Evolutionary conservation across 1,284 basidiomycete species (phyloP).

Genomic region (Trichosporon sp.): DNA sequence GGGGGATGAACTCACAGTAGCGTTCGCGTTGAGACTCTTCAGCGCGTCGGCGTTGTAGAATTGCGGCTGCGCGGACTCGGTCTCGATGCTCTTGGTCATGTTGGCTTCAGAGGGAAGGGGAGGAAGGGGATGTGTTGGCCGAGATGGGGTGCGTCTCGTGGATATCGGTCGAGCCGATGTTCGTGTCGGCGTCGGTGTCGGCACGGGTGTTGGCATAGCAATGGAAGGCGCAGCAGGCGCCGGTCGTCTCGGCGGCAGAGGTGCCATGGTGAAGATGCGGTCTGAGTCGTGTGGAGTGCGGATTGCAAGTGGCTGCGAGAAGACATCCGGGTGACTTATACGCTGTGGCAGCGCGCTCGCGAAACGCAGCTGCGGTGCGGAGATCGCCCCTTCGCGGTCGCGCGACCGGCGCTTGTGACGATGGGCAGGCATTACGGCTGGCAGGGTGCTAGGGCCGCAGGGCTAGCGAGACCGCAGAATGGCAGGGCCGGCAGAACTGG

Average conservation of each 20-base stretch:
- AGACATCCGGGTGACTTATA: neutral
- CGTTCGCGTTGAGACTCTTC: neutral
- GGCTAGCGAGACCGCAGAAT: neutral
- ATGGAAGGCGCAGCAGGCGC: neutral
- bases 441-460: too few relatives aligned
- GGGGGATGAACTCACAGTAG: neutral
- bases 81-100: too few relatives aligned
- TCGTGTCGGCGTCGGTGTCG: neutral
- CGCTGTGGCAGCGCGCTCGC: conserved; percentile 2
- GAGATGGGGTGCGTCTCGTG: neutral
- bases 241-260: neutral
- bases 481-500: too few relatives aligned
- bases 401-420: neutral
- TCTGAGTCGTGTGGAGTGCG: neutral
- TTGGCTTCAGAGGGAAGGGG: neutral
- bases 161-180: neutral
- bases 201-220: too few relatives aligned
- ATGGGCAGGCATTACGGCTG: neutral
- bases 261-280: neutral
- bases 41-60: neutral
- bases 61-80: neutral
- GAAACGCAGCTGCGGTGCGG: neutral
- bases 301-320: neutral
- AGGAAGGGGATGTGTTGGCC: neutral
- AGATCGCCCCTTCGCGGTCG: neutral